Evolutionary conservation across 345 rosid genomes (phyloP).

Genomic region (Populus deltoides): DNA sequence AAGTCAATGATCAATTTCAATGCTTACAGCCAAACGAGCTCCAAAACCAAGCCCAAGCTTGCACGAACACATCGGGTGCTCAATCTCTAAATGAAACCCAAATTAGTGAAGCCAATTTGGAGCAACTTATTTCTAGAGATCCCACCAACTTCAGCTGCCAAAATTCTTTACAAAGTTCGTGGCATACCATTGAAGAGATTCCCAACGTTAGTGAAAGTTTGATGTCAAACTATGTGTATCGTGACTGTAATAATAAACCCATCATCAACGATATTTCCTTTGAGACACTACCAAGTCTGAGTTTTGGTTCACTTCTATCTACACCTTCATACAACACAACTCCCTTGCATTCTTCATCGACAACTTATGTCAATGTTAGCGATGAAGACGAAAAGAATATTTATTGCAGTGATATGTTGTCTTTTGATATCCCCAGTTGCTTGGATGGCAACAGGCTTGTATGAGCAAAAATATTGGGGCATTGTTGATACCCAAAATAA

Average conservation of each 20-base stretch:
- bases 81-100: slow-evolving; percentile 18
- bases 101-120: slow-evolving; percentile 17
- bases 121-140: slow-evolving; percentile 15
- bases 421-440: slow-evolving; percentile 37
- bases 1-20: slow-evolving; percentile 25
- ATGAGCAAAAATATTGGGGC: not conserved
- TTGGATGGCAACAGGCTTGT: slow-evolving; percentile 41
- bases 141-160: slow-evolving; percentile 13
- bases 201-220: not conserved
- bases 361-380: slow-evolving; percentile 41
- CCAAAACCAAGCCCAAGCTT: slow-evolving; percentile 24
- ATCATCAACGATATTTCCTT: not conserved
- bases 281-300: slow-evolving; percentile 19
- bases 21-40: slow-evolving; percentile 6
- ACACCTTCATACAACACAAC: slow-evolving; percentile 53
- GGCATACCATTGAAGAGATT: not conserved
- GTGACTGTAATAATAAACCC: not conserved
- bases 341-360: slow-evolving; percentile 54
- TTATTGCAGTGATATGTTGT: slow-evolving; percentile 35
- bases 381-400: slow-evolving; percentile 64
- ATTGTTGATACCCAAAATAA: too few relatives aligned
- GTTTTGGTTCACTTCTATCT: slow-evolving; percentile 41
- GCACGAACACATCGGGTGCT: not conserved
- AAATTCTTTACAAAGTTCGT: not conserved
- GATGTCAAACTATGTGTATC: slow-evolving; percentile 1